Percentiles rank a stretch among this genome's conserved stretches.
Evolutionary conservation across 1,139 yeast genomes (phyloP).

Genomic region (Nakaseomyces uthaithaninus): DNA sequence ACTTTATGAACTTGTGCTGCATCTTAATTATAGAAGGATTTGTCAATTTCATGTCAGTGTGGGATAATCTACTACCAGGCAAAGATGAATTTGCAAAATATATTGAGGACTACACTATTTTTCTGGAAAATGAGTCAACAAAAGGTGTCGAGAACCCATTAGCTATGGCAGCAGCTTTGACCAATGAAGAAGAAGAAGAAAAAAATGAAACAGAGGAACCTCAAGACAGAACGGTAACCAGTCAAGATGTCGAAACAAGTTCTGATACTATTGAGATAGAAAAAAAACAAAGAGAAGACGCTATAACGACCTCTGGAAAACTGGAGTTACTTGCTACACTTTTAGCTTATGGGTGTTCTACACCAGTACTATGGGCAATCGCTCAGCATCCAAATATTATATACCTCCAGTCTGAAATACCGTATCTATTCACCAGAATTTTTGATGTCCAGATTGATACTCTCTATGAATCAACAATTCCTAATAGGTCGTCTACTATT

Average conservation of each 20-base stretch:
- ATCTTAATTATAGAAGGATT: conserved; percentile 63
- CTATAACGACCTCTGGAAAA: conserved; percentile 14
- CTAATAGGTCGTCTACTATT: conserved; percentile 1
- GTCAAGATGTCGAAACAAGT: conserved; percentile 11
- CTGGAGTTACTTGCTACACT: conserved; percentile 44
- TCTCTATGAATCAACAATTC: conserved; percentile 31
- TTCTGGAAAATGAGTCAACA: conserved; percentile 53
- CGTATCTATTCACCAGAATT: conserved; percentile 43
- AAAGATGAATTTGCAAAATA: conserved; percentile 32
- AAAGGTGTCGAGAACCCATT: conserved; percentile 69
- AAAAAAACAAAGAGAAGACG: conserved; percentile 6
- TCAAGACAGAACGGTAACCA: conserved; percentile 15
- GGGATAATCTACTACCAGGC: conserved; percentile 47
- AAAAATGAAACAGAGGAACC: conserved; percentile 12
- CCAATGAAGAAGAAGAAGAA: conserved; percentile 50
- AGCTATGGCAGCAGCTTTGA: conserved; percentile 82
- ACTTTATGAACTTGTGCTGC: conserved; percentile 42
- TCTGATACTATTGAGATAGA: conserved; percentile 9
- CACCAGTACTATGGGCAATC: conserved; percentile 56
- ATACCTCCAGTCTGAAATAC: conserved; percentile 45
- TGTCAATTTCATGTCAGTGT: conserved; percentile 55
- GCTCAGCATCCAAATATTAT: conserved; percentile 58
- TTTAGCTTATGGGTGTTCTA: conserved; percentile 54
- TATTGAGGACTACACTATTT: conserved; percentile 41
- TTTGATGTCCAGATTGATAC: conserved; percentile 46